Base-by-base conservation (phyloP, 352 stramenopile species). In the Phytophthora aleatoria region DNA sequence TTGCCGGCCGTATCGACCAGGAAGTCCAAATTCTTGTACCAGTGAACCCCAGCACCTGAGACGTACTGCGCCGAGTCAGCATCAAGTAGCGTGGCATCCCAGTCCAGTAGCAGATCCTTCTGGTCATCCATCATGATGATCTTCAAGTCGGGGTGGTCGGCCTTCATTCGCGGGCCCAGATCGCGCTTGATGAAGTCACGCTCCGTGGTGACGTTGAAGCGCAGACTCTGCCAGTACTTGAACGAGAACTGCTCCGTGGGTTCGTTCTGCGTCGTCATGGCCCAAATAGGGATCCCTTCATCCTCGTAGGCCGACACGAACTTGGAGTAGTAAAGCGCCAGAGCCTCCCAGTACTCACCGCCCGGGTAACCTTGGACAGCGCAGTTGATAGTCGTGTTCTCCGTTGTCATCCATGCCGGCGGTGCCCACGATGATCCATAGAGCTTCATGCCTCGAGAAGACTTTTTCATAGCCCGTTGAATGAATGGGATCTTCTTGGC, bases 11-110 rank as follows among this genome's bases (percentile, higher is more conserved):
- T 65, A 50, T 73, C 73, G 7, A 74, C 50, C 49, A 79, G 57
- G 28, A 90, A 87, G 54, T 90, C 79, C 11, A 89, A 36, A 53
- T 83, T 70, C 69, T 82, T 83, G 74, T 96, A 94, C 87, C 90
- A 97, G 70, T 97, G 91, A 66, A 95, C 89, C 15, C 82, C 91
- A 33, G 91, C 69, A 47, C 91, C 91, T 7, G 84, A 80, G 6
- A 97, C 70, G 61, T 94, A 97, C 57, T 92, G 58, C 2, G 65
- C 57, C 5, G 76, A 77, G 10, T 91, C 83, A 0, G 68, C 55
- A 38, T 90, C 78, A 12, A 80, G 53, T 3, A 90, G 56, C 9
- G 79, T 66, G 3, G 71, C 70, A 24, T 81, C 61, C 53, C 79
- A 80, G 15, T 72, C 65, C 24, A 80, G 15, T 6, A 93, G 47